phyloP scores from a whole-genome alignment of 139 green algal species.

The Ettlia oleoabundans region DNA sequence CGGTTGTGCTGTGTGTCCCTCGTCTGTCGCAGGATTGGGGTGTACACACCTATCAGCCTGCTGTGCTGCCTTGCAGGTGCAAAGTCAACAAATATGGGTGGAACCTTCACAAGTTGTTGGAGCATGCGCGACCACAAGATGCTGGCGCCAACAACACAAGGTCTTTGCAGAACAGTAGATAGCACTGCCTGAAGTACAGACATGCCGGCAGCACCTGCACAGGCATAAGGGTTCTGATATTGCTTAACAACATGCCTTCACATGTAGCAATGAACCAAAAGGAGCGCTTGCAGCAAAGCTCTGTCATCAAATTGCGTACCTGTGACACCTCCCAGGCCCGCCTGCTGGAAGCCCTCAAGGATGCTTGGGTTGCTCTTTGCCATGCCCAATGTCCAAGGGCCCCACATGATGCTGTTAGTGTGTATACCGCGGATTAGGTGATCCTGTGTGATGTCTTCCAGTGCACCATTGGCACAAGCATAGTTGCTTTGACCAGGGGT shows the following conservation, averaged over 20 bases:
- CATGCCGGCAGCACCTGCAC: neutral
- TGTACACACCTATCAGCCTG: too few species aligned
- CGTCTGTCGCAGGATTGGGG: too few species aligned
- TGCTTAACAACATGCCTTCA: neutral
- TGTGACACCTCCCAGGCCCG: conserved; percentile 19
- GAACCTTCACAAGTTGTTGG: neutral
- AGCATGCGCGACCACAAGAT: neutral
- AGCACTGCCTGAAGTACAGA: neutral
- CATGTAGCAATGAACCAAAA: neutral
- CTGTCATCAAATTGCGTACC: too few species aligned
- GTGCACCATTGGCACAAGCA: conserved; percentile 68
- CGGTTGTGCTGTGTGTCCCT: too few species aligned
- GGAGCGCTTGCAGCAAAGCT: neutral
- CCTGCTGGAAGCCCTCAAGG: conserved; percentile 6
- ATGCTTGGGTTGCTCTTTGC: conserved; percentile 23
- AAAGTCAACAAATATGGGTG: conserved; percentile 81
- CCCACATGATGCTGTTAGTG: conserved; percentile 50
- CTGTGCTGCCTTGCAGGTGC: too few species aligned
- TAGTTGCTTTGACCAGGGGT: conserved; percentile 79
- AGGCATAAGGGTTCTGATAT: too few species aligned
- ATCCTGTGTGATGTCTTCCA: conserved; percentile 53
- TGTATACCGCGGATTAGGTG: neutral
- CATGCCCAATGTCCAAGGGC: conserved; percentile 56
- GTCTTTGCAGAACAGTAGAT: neutral
- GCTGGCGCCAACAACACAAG: neutral